Evolutionary conservation across 176 grass and related monocot species (phyloP), one percentile per base, ranked within the genome.

Genomic region (Tillandsia fasciculata): DNA sequence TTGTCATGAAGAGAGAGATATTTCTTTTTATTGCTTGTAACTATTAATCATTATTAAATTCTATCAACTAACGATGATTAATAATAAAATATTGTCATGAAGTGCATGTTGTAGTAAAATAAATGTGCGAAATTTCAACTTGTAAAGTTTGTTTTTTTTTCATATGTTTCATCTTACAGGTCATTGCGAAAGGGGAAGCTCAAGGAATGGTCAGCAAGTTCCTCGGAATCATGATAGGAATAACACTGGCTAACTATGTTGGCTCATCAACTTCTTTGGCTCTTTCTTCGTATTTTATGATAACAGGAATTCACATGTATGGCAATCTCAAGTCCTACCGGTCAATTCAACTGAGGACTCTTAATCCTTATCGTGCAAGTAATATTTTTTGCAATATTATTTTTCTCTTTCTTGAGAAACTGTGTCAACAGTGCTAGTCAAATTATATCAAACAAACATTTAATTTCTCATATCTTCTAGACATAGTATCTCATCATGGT

Each of bases 121-220:
- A 61, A 2, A 2, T 61, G 22, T 42, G 22, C 9, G 56, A 61
- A 1, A 15, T n/a, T 1, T 18, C 15, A 61, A n/a, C 15, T n/a
- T 61, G 2, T 61, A 23, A 6, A 61, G 15, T 61, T 20, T 18
- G 56, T 9, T 61, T 8, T 61, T 57, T 15, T 15, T 23, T 61
- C 56, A 61, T 8, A 61, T 61, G 22, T 18, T 61, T 68, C 58
- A 49, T 58, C 59, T 93, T 81, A 49, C 66, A 97, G 93, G 89
- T 97, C 50, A 97, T 97, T 87, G 93, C 89, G 49, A 97, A 97
- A 90, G 93, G 93, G 29, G 93, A 97, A 85, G 93, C 93, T 11
- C 93, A 97, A 77, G 93, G 93, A 81, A 97, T 97, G 93, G 74
- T 97, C 52, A 97, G 93, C 93, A 97, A 97, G 69, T 92, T 97